Conservation (phyloP, 176 grass and related monocot species). For the Zea luxurians region DNA sequence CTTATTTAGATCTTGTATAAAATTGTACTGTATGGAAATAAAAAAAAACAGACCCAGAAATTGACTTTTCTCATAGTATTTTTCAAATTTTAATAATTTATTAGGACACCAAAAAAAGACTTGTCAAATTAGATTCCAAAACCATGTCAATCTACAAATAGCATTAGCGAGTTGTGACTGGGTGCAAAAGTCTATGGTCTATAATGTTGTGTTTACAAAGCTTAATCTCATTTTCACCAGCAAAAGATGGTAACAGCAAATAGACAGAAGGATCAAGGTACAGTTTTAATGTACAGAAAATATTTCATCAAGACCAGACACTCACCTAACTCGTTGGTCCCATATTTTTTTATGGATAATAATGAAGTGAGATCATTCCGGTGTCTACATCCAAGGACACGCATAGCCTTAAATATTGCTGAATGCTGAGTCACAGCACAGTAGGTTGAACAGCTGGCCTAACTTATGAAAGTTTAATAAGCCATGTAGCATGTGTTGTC, state of each 20-base stretch:
- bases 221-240: neutral
- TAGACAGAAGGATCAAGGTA: slow-evolving; percentile 1
- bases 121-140: neutral
- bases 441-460: neutral
- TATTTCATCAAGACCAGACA: neutral
- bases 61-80: neutral
- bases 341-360: neutral
- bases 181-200: neutral
- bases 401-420: neutral
- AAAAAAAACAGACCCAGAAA: neutral
- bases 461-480: neutral
- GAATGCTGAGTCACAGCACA: neutral
- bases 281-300: neutral
- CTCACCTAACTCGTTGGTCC: neutral
- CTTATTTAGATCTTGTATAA: slow-evolving; percentile 8
- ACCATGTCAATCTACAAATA: neutral
- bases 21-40: neutral
- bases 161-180: neutral
- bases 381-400: neutral
- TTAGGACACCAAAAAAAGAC: neutral
- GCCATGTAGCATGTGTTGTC: neutral
- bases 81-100: neutral
- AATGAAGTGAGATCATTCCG: neutral
- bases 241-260: neutral
- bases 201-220: slow-evolving; percentile 22